These are phyloP conservation scores for Puccinia hordei DNA, from an alignment of 1,284 basidiomycete genomes.

Conservation along the genomic window DNA sequence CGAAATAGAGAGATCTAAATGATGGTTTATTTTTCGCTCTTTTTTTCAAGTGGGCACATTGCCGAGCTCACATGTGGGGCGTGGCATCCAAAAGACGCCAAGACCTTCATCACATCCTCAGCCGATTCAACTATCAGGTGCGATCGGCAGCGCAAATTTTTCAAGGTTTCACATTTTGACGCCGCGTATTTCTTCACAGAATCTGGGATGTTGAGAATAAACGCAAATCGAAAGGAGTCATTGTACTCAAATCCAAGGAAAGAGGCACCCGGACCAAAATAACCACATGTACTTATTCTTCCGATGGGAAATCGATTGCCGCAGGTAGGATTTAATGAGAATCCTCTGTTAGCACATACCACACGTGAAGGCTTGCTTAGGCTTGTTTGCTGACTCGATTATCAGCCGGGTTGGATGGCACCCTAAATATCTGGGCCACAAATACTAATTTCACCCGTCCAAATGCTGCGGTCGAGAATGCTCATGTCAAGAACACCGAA, in stretches of 20 bases:
- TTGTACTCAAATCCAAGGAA: slow-evolving; percentile 94
- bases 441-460: slow-evolving; percentile 87
- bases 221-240: slow-evolving; percentile 86
- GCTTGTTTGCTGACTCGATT: neutral
- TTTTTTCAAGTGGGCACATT: slow-evolving; percentile 77
- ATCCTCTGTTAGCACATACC: neutral
- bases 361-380: slow-evolving; percentile 21
- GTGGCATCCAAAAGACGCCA: slow-evolving; percentile 84
- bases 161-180: neutral
- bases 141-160: slow-evolving; percentile 54
- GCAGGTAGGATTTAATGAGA: slow-evolving; percentile 69
- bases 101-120: slow-evolving; percentile 86
- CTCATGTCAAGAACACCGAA: slow-evolving; percentile 78
- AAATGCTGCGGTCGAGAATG: slow-evolving; percentile 77
- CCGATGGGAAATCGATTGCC: slow-evolving; percentile 79
- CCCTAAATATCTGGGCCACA: slow-evolving; percentile 89
- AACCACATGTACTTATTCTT: slow-evolving; percentile 79
- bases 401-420: slow-evolving; percentile 82
- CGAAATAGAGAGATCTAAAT: slow-evolving; percentile 41
- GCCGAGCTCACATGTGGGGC: slow-evolving; percentile 83
- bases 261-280: slow-evolving; percentile 92
- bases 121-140: slow-evolving; percentile 90
- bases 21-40: slow-evolving; percentile 7
- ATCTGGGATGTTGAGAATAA: slow-evolving; percentile 91
- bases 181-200: slow-evolving; percentile 61